Base-by-base conservation (phyloP, 495 filamentous ascomycete genomes). In the Cercophora samala region DNA sequence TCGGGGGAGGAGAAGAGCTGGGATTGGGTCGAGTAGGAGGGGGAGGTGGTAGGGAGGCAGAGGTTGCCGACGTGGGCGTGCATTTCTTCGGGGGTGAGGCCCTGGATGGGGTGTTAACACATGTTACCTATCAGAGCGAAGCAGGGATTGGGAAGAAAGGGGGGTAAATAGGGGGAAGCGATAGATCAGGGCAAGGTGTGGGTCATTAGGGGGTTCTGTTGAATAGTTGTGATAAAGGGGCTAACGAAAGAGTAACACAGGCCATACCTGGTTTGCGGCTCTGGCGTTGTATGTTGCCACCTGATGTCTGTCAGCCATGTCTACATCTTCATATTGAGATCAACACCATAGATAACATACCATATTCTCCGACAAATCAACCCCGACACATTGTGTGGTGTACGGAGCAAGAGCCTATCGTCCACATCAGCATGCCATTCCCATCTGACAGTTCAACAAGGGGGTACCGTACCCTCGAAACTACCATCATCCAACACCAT, bases 351-450 rank as follows among this genome's bases (percentile, higher is more conserved):
- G 56, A 60, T 4, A n/a, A 59, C 60, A 5, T 63, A 37, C 79
- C 88, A 91, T 91, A 63, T 85, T 86, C 25, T 87, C 82, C 2
- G 88, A 88, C 69, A 92, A 74, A 74, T 92, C 90, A 42, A 92
- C 78, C 52, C 90, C 90, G 19, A 85, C 71, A 24, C 87, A 83
- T 64, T 86, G 78, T 0, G 84, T 87, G 11, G 87, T 83, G 65
- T 86, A 88, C 5, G 87, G 86, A 15, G 82, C 85, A 23, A 90
- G 77, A 37, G 85, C 81, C 85, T 86, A 68, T 18, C 22, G 8
- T 11, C 3, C n/a, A 58, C 6, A 17, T 24, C 25, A 54, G 17
- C 51, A 37, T 63, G 1, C 5, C 15, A 23, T n/a, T 15, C 42
- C 24, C 55, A 46, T 62, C n/a, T n/a, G 21, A 24, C 32, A 8